These are phyloP conservation scores for Inonotus hispidus DNA, from an alignment of 1,284 basidiomycete genomes.

Conservation along the genomic window DNA sequence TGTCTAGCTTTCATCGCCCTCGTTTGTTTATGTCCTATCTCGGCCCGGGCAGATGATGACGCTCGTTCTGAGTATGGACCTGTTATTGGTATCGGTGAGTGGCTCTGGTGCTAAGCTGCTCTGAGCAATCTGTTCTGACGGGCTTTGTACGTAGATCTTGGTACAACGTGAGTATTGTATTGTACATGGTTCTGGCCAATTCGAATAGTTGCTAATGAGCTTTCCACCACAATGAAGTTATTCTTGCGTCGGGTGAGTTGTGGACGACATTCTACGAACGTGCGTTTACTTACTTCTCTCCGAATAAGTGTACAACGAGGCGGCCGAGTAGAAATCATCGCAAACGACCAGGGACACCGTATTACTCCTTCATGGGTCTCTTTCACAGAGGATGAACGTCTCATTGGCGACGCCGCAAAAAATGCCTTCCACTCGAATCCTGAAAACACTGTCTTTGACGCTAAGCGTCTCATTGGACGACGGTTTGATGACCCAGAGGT, in stretches of 20 bases:
- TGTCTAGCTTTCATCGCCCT: slow-evolving; percentile 62
- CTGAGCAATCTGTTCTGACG: not conserved
- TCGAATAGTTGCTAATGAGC: slow-evolving; percentile 20
- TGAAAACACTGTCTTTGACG: slow-evolving; percentile 94
- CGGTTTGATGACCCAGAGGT: slow-evolving; percentile 78
- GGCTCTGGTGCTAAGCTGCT: not conserved
- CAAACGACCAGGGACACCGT: slow-evolving; percentile 96
- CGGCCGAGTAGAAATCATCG: slow-evolving; percentile 93
- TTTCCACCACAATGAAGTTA: slow-evolving; percentile 40
- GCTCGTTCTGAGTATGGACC: slow-evolving; percentile 72
- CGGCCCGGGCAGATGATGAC: slow-evolving; percentile 52
- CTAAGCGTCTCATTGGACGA: slow-evolving; percentile 94
- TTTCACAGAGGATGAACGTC: slow-evolving; percentile 88
- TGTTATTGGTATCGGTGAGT: slow-evolving; percentile 92
- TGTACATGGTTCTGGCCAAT: not conserved
- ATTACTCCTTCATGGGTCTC: slow-evolving; percentile 95
- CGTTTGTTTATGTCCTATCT: slow-evolving; percentile 54
- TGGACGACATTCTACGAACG: not conserved
- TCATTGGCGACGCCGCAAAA: slow-evolving; percentile 80
- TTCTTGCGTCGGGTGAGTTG: slow-evolving; percentile 68
- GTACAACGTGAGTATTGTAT: slow-evolving; percentile 58
- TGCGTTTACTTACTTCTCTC: not conserved
- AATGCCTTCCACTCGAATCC: slow-evolving; percentile 84
- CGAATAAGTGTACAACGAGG: slow-evolving; percentile 77
- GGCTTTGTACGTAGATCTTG: slow-evolving; percentile 51